Evolutionary conservation across 1,139 yeast genomes (phyloP), one percentile per base, ranked within the genome.

Genomic region (Protomyces inouyei): DNA sequence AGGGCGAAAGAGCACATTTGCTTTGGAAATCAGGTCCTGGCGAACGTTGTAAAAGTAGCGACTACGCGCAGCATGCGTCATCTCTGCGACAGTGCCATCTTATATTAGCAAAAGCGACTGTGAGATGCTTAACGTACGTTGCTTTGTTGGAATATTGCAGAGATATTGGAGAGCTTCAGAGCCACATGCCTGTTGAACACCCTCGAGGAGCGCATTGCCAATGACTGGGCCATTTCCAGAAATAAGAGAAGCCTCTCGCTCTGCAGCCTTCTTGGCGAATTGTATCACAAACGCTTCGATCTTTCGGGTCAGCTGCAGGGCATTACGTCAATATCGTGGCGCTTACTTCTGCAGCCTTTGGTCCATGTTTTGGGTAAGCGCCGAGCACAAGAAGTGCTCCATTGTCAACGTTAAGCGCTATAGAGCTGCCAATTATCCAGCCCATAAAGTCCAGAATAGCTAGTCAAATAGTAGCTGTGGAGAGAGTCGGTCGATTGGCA

Each of bases 331-430:
- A 28, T 28, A 28, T 28, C 3, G 32, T 9, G 10, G 38, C 35
- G 40, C 46, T 25, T 8, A 56, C 60, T 25, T 51, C 40, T 46
- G 51, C 52, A 51, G 28, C 14, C 9, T 52, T 51, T 5, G 61
- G 55, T 21, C 51, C 61, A n/a, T 38, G 52, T 18, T 48, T 21
- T 14, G 61, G 61, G 52, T 57, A 57, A 14, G 61, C 61, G 51
- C 61, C 61, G 40, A 54, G 52, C 28, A 57, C 61, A 18, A 57
- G 55, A n/a, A 57, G 38, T 14, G 61, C 61, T 12, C 61, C 61
- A 25, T 57, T 57, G 38, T 57, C 61, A 14, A 51, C 35, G 16
- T 55, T 43, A 1, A 48, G 48, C 23, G 52, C 52, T 8, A 55
- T 54, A 14, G 61, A 36, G 32, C 54, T 36, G 6, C 61, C 61